A percentile compares a stretch with the other conserved stretches of the same genome.
These are phyloP conservation scores for Xanthoconium separans DNA, from an alignment of 1,284 basidiomycete genomes.

Conservation along the genomic window DNA sequence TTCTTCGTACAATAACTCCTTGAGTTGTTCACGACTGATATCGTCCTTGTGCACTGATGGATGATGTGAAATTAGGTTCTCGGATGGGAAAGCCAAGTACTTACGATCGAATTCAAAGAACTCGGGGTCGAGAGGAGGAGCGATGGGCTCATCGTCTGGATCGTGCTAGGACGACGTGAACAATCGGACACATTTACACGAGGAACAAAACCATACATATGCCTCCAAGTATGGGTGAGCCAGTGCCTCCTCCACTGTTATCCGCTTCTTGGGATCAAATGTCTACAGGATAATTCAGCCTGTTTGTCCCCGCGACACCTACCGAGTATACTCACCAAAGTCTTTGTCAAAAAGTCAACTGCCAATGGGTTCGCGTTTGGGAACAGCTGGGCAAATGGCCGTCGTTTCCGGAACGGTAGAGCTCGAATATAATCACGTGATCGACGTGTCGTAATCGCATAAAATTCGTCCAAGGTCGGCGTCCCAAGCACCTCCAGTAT, in stretches of 20 bases:
- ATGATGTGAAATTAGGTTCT: neutral
- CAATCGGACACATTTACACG: neutral
- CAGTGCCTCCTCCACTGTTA: conserved; percentile 89
- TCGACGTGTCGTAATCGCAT: conserved; percentile 82
- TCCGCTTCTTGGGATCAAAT: conserved; percentile 92
- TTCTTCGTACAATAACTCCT: conserved; percentile 66
- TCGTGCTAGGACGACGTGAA: conserved; percentile 58
- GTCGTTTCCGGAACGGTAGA: conserved; percentile 83
- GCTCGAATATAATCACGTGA: conserved; percentile 90
- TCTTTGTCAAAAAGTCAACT: conserved; percentile 90
- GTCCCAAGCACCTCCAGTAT: conserved; percentile 94
- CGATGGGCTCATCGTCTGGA: conserved; percentile 90
- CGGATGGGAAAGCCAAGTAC: neutral
- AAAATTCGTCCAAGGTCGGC: conserved; percentile 88
- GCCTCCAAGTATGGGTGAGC: conserved; percentile 91
- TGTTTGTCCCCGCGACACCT: neutral
- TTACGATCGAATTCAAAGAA: conserved; percentile 91
- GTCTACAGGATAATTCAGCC: conserved; percentile 43
- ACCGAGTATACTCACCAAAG: conserved; percentile 60
- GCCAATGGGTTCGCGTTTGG: conserved; percentile 86
- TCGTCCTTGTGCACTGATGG: conserved; percentile 85
- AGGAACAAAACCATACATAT: conserved; percentile 57
- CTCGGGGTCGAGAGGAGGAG: conserved; percentile 83
- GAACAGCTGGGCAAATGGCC: conserved; percentile 77
- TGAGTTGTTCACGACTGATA: conserved; percentile 82